phyloP scores from a whole-genome alignment of 164 flowering plant genomes.

The Dillenia suffruticosa region DNA sequence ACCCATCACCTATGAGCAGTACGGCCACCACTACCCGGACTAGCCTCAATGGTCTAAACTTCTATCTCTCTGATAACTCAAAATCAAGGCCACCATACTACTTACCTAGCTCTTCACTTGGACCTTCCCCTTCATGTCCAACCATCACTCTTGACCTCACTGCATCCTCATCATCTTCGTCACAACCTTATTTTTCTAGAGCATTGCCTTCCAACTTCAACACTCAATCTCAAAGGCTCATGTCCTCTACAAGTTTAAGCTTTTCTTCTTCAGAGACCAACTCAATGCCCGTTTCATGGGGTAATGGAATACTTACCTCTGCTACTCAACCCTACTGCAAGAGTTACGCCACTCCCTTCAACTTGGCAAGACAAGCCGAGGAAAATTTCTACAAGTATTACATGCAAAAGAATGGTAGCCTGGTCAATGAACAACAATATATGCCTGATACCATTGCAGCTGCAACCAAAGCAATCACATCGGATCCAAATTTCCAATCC shows the following conservation, averaged over 20 bases:
- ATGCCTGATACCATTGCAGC: conserved; percentile 52
- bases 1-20: neutral
- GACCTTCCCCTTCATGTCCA: conserved; percentile 55
- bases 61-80: conserved; percentile 46
- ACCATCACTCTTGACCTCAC: conserved; percentile 96
- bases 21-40: conserved; percentile 17
- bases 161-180: conserved; percentile 27
- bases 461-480: conserved; percentile 78
- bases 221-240: neutral
- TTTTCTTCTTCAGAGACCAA: conserved; percentile 50
- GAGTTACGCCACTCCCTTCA: conserved; percentile 25
- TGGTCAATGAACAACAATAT: conserved; percentile 14
- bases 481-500: conserved; percentile 80
- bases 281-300: conserved; percentile 34
- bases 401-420: conserved; percentile 28
- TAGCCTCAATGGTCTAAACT: conserved; percentile 53
- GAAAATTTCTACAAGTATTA: conserved; percentile 44
- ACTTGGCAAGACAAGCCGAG: conserved; percentile 25
- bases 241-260: conserved; percentile 48
- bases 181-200: conserved; percentile 1
- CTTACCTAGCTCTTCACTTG: conserved; percentile 47
- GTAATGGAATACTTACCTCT: conserved; percentile 27
- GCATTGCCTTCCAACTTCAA: too few species aligned
- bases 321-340: conserved; percentile 31
- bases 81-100: conserved; percentile 51